phyloP scores from a whole-genome alignment of 345 rosid genomes.

The Dimocarpus longan region DNA sequence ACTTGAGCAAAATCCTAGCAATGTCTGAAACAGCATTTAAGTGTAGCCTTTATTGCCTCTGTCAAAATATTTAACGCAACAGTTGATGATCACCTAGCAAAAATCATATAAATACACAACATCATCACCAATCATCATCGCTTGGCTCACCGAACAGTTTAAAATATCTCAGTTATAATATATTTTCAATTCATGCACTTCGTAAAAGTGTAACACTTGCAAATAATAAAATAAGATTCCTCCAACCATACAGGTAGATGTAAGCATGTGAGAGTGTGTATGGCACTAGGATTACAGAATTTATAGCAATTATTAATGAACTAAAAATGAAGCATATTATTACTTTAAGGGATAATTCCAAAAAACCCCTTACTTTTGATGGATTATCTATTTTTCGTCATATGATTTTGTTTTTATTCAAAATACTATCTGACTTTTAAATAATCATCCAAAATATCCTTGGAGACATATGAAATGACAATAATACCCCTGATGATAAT shows the following conservation, averaged over 20 bases:
- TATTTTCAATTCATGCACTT: neutral
- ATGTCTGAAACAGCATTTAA: neutral
- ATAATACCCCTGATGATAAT: no score
- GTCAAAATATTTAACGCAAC: no score
- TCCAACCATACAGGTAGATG: no score
- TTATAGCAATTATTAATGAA: neutral
- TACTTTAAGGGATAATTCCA: no score
- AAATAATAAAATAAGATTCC: neutral
- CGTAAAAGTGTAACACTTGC: neutral
- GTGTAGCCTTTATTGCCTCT: neutral
- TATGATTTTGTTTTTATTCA: no score
- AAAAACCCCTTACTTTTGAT: no score
- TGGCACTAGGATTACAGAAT: neutral
- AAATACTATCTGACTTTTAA: no score
- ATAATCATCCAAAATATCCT: no score
- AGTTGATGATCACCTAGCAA: no score
- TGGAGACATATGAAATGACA: no score
- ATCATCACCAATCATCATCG: neutral
- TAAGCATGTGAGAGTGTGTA: neutral
- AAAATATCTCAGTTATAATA: neutral
- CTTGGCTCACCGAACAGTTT: neutral
- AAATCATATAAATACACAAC: neutral
- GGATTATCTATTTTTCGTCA: no score
- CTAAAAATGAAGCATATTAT: neutral
- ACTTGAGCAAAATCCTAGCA: neutral